A percentile compares a stretch with the other conserved stretches of the same genome.
Conservation (phyloP, 2,329 filamentous ascomycete species). For the Aspergillus sp. region DNA sequence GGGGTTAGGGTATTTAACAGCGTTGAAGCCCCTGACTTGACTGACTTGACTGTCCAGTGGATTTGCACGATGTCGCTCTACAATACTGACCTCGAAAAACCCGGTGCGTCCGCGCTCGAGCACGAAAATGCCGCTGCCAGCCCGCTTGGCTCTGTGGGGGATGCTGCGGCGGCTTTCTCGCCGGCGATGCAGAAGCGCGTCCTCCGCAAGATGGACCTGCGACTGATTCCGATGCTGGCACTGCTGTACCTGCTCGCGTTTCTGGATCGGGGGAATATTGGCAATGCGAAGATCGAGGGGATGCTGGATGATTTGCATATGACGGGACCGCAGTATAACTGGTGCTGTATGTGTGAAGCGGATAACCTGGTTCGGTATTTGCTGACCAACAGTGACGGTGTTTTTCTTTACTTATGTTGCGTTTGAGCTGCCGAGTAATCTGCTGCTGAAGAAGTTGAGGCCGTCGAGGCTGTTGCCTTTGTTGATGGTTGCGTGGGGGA, state of each 20-base stretch:
- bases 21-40: too few species aligned
- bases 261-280: constrained; percentile 36
- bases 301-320: constrained; percentile 29
- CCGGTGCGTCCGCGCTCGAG: background rate
- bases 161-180: background rate
- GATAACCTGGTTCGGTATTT: background rate
- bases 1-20: too few species aligned
- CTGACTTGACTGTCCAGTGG: too few species aligned
- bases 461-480: constrained; percentile 32
- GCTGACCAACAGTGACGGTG: constrained; percentile 24
- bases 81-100: constrained; percentile 4
- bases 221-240: constrained; percentile 28
- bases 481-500: constrained; percentile 44
- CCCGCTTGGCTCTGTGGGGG: background rate
- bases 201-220: constrained; percentile 28
- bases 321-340: constrained; percentile 32
- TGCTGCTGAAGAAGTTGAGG: constrained; percentile 26
- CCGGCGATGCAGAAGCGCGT: constrained; percentile 6
- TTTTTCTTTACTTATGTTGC: constrained; percentile 28
- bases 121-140: background rate
- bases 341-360: constrained; percentile 20
- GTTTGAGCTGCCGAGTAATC: constrained; percentile 24
- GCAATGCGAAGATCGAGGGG: constrained; percentile 36
- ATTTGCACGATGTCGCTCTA: too few species aligned
- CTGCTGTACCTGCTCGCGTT: constrained; percentile 32